Conservation (phyloP, 108 stramenopile species). For the Pseudonitzschia delicatissima region DNA sequence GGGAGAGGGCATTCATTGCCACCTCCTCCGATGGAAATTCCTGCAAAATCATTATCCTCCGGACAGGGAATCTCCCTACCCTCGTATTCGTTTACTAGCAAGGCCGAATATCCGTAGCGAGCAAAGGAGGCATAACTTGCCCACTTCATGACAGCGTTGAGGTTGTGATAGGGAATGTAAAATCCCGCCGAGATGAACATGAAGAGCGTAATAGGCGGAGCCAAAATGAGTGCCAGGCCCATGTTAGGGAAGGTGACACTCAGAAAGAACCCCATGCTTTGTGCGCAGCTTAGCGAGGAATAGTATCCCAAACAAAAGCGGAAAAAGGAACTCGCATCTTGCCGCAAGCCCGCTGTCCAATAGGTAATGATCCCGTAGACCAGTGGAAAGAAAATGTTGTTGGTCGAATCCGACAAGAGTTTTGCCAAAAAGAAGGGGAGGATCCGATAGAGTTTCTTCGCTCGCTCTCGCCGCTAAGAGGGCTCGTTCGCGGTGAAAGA, state of each 20-base stretch:
- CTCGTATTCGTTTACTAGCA: constrained; percentile 67
- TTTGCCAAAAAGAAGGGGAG: constrained; percentile 76
- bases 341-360: constrained; percentile 56
- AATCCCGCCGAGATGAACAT: constrained; percentile 74
- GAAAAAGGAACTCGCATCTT: constrained; percentile 41
- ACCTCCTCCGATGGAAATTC: constrained; percentile 29
- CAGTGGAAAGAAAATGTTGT: constrained; percentile 55
- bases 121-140: constrained; percentile 61
- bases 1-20: constrained; percentile 55
- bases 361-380: constrained; percentile 59
- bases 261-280: constrained; percentile 67
- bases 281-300: constrained; percentile 62
- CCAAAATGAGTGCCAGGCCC: constrained; percentile 54
- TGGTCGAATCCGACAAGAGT: constrained; percentile 66
- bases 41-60: constrained; percentile 5
- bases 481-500: constrained; percentile 62
- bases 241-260: constrained; percentile 56
- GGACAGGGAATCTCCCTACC: constrained; percentile 59
- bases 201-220: constrained; percentile 66
- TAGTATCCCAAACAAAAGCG: constrained; percentile 60
- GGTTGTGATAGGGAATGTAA: constrained; percentile 64
- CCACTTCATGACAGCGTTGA: constrained; percentile 57
- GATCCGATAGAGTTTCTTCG: constrained; percentile 83
- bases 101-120: constrained; percentile 71
- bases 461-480: constrained; percentile 66